Evolutionary conservation across 2,329 filamentous ascomycete species (phyloP).

Genomic region (Trichoderma guizhouense): DNA sequence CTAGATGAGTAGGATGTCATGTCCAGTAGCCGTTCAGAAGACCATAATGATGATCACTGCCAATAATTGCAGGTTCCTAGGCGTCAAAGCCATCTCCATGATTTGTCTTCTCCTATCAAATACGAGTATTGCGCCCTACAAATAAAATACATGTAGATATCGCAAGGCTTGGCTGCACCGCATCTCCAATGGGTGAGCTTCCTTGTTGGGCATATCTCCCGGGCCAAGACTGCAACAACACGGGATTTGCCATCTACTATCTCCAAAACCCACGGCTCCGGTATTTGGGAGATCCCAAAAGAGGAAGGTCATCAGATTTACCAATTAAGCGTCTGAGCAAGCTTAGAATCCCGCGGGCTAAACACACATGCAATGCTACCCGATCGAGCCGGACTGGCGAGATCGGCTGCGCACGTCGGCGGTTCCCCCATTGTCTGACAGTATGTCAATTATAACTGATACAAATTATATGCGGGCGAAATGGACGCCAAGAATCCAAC

Average conservation of each 20-base stretch:
- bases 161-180: not conserved
- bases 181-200: not conserved
- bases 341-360: not conserved
- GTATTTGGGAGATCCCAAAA: not conserved
- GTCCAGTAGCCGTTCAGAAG: not conserved
- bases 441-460: not conserved
- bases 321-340: not conserved
- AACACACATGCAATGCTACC: not conserved
- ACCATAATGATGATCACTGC: not conserved
- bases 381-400: not conserved
- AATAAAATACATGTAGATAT: not conserved
- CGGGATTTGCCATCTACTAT: not conserved
- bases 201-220: slow-evolving; percentile 3
- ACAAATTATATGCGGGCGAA: not conserved
- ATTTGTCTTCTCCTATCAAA: not conserved
- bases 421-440: not conserved
- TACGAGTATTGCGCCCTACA: not conserved
- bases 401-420: not conserved
- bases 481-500: not conserved
- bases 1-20: not conserved
- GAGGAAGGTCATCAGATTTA: not conserved
- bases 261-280: not conserved
- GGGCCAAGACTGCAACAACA: not conserved
- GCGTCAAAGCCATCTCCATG: not conserved
- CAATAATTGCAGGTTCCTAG: not conserved